Evolutionary conservation across 1,284 basidiomycete species (phyloP).

Genomic region (Exobasidium cylindrosporum): DNA sequence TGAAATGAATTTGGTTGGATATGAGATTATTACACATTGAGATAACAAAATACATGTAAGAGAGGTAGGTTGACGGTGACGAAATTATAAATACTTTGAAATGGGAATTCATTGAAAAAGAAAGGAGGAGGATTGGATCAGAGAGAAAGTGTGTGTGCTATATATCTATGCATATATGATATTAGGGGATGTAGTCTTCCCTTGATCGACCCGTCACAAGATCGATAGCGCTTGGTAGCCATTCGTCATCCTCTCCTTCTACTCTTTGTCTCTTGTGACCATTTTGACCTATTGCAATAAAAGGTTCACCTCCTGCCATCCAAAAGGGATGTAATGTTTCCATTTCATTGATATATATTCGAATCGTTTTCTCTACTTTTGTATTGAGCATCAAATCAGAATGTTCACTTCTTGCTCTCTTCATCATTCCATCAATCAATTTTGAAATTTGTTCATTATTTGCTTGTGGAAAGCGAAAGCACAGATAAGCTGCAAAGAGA

Average conservation of each 20-base stretch:
- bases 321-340: not conserved
- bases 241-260: slow-evolving; percentile 1
- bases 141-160: no score
- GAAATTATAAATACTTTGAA: no score
- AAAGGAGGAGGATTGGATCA: no score
- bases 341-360: slow-evolving; percentile 20
- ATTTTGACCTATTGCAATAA: not conserved
- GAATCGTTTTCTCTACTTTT: slow-evolving; percentile 18
- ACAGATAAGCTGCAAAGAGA: slow-evolving; percentile 27
- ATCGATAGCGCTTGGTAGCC: not conserved
- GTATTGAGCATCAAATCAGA: slow-evolving; percentile 32
- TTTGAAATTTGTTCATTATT: slow-evolving; percentile 21
- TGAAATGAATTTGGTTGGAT: no score
- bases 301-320: not conserved
- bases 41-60: no score
- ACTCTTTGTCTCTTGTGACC: not conserved
- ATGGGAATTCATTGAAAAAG: no score
- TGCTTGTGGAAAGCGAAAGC: slow-evolving; percentile 25
- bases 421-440: slow-evolving; percentile 26
- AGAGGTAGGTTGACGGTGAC: no score
- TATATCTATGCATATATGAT: no score
- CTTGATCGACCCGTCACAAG: not conserved
- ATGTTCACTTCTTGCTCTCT: slow-evolving; percentile 27
- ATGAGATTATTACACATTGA: no score
- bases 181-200: not conserved